Conservation (phyloP, 371 early-diverging fungal genomes). For the Rhizoclosmatium hyalinum region DNA sequence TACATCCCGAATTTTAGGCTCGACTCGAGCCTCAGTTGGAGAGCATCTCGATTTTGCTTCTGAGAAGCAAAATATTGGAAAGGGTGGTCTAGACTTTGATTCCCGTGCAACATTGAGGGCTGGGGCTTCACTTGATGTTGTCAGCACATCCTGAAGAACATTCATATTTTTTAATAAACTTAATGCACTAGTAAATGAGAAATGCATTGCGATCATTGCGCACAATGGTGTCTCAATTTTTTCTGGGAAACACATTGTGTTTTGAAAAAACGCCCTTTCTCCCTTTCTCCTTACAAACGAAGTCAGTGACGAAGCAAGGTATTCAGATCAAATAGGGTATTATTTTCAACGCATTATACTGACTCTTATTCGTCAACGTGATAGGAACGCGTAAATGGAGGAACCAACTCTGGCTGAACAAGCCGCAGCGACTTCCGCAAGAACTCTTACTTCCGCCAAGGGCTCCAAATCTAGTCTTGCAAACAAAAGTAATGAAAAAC, state of each 20-base stretch:
- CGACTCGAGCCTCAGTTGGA: neutral
- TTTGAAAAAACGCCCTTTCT: neutral
- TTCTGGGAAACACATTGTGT: neutral
- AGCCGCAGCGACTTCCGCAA: conserved; percentile 4
- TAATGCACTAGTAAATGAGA: no score
- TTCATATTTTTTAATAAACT: no score
- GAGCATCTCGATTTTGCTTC: no score
- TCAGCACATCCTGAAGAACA: no score
- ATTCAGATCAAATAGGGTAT: neutral
- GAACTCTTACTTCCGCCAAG: conserved; percentile 7
- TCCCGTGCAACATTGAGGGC: conserved; percentile 3
- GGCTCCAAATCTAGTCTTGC: conserved; percentile 9
- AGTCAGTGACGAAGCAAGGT: neutral
- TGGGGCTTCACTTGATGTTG: neutral
- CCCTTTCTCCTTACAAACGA: neutral
- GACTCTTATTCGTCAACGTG: neutral
- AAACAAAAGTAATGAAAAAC: neutral
- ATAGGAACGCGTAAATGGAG: neutral
- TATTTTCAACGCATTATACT: neutral
- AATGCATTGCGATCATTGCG: neutral
- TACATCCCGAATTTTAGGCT: neutral
- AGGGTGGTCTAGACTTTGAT: neutral
- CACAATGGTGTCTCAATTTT: neutral
- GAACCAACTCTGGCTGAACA: conserved; percentile 10
- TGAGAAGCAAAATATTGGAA: no score